These are phyloP conservation scores for Withania somnifera DNA, from an alignment of 305 asterid genomes.

Conservation along the genomic window DNA sequence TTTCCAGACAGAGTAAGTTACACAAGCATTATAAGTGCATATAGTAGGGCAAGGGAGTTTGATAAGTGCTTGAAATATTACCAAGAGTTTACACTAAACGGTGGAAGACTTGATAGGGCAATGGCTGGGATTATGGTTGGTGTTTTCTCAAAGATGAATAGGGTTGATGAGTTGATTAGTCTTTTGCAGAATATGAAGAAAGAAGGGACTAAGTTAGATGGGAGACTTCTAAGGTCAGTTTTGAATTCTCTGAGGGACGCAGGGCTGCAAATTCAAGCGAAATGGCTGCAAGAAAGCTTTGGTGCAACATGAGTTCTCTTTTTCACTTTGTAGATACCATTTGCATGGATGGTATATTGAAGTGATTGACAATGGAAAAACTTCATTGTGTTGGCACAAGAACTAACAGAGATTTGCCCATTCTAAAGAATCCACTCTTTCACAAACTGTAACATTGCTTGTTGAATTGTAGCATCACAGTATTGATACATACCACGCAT, in stretches of 20 bases:
- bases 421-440: background rate
- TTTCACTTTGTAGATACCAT: background rate
- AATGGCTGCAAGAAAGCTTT: conserved; percentile 52
- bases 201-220: conserved; percentile 47
- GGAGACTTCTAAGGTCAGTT: conserved; percentile 59
- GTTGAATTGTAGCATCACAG: background rate
- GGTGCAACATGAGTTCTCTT: conserved; percentile 4
- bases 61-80: conserved; percentile 41
- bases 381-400: background rate
- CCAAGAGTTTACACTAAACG: conserved; percentile 48
- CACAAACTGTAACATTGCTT: background rate
- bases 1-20: conserved; percentile 62
- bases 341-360: background rate
- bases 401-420: background rate
- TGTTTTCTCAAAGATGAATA: conserved; percentile 62
- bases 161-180: conserved; percentile 58
- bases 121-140: conserved; percentile 87
- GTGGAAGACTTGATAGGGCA: conserved; percentile 55
- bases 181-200: conserved; percentile 63
- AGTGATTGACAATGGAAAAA: background rate
- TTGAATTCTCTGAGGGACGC: conserved; percentile 66
- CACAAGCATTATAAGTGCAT: conserved; percentile 60
- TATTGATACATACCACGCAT: background rate
- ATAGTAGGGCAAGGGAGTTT: conserved; percentile 48
- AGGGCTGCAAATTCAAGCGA: conserved; percentile 47